These are phyloP conservation scores for Pseudofabraea citricarpa DNA, from an alignment of 2,329 filamentous ascomycete genomes.

Conservation along the genomic window DNA sequence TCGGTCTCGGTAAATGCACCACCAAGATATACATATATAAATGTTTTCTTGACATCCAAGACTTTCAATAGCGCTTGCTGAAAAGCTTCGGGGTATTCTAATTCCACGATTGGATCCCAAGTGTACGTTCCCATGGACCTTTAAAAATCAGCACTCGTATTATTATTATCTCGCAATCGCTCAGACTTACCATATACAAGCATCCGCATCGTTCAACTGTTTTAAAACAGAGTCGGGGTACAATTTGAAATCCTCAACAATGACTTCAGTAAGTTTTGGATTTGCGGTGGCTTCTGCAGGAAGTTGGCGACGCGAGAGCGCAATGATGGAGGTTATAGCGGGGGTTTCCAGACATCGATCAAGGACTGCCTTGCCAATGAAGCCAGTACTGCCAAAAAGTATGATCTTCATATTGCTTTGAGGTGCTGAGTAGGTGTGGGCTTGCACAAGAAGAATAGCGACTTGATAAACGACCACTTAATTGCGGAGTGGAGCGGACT, in stretches of 20 bases:
- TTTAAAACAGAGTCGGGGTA: constrained; percentile 19
- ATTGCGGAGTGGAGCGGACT: neutral
- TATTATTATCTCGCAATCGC: constrained; percentile 44
- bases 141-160: constrained; percentile 39
- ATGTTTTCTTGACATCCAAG: constrained; percentile 29
- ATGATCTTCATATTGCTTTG: constrained; percentile 51
- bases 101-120: constrained; percentile 8
- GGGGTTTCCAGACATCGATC: constrained; percentile 43
- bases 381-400: constrained; percentile 53
- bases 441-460: constrained; percentile 8
- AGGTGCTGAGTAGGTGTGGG: neutral
- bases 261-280: constrained; percentile 40
- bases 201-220: constrained; percentile 11
- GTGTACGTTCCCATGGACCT: constrained; percentile 14
- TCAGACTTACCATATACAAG: constrained; percentile 22
- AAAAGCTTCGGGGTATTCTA: constrained; percentile 16
- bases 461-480: constrained; percentile 1
- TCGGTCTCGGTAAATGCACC: constrained; percentile 34
- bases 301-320: constrained; percentile 44
- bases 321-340: constrained; percentile 45
- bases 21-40: constrained; percentile 37
- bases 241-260: constrained; percentile 13
- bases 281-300: constrained; percentile 34
- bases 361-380: constrained; percentile 49
- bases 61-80: constrained; percentile 8